These are phyloP conservation scores for Ceratobasidium theobromae DNA, from an alignment of 1,284 basidiomycete genomes.

Conservation along the genomic window DNA sequence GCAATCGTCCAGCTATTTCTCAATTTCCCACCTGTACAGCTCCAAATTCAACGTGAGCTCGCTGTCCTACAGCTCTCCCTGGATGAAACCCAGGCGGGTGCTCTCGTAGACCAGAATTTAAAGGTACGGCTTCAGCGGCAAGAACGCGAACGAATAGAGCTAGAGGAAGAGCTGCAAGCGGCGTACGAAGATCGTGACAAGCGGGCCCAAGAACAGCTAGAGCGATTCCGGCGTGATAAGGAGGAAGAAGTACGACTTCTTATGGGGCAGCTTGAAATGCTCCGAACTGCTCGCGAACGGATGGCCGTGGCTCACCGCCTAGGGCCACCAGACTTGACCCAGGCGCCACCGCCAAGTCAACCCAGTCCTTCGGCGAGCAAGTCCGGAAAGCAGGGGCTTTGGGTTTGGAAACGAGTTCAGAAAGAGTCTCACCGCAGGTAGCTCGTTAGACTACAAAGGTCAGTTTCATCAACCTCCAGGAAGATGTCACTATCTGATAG, in stretches of 20 bases:
- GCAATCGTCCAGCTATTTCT: neutral
- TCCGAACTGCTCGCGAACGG: neutral
- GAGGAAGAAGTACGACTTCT: neutral
- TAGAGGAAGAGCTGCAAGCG: slow-evolving; percentile 14
- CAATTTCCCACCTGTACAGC: neutral
- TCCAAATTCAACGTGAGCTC: slow-evolving; percentile 5
- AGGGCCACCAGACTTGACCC: neutral
- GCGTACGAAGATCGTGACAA: slow-evolving; percentile 18
- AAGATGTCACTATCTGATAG: too few relatives aligned
- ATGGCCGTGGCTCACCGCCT: too few relatives aligned
- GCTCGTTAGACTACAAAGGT: too few relatives aligned
- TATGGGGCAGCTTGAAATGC: neutral
- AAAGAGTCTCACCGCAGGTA: too few relatives aligned
- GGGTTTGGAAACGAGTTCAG: too few relatives aligned
- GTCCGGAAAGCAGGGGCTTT: too few relatives aligned
- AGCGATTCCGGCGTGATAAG: slow-evolving; percentile 6
- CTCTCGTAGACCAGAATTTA: slow-evolving; percentile 10
- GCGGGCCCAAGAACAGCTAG: slow-evolving; percentile 19
- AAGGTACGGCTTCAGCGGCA: slow-evolving; percentile 5
- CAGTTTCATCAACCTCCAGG: too few relatives aligned
- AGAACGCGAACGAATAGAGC: slow-evolving; percentile 2
- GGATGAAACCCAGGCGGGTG: slow-evolving; percentile 13
- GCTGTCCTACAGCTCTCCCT: neutral
- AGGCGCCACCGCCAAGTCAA: too few relatives aligned
- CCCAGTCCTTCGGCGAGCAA: too few relatives aligned